These are phyloP conservation scores for Acer yangbiense DNA, from an alignment of 345 rosid species.

Conservation along the genomic window DNA sequence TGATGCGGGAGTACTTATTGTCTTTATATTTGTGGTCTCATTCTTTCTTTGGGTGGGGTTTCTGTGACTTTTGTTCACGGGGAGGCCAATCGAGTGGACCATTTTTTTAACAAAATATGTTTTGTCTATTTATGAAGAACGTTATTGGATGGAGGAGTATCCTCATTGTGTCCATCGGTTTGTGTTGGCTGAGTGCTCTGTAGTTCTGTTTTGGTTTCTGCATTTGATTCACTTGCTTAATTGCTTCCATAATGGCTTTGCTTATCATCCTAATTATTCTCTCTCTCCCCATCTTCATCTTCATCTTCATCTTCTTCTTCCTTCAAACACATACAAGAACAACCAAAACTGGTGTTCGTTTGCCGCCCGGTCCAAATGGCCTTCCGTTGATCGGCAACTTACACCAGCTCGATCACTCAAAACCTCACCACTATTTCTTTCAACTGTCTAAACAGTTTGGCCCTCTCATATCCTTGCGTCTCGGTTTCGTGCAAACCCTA, in stretches of 20 bases:
- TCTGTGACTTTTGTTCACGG: no score
- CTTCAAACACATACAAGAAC: slow-evolving; percentile 8
- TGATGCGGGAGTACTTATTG: no score
- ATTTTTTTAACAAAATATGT: no score
- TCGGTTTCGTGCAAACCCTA: slow-evolving; percentile 19
- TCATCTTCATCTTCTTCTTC: neutral
- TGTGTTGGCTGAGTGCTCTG: no score
- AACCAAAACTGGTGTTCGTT: neutral
- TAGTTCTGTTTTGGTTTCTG: no score
- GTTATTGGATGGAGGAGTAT: no score
- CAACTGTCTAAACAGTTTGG: slow-evolving; percentile 35
- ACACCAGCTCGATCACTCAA: slow-evolving; percentile 23
- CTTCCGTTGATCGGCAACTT: slow-evolving; percentile 42
- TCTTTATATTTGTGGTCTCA: no score
- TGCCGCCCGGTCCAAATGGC: slow-evolving; percentile 33
- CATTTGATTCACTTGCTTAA: no score
- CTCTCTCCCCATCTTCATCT: slow-evolving; percentile 4
- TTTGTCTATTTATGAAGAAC: no score
- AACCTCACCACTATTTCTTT: slow-evolving; percentile 16
- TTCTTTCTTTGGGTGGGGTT: no score
- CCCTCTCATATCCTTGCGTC: slow-evolving; percentile 27
- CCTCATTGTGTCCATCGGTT: no score
- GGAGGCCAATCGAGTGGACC: no score
- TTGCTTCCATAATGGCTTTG: neutral
- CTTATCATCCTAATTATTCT: neutral